phyloP scores from a whole-genome alignment of 75 land plant genomes.

The Adiantum capillusveneris region DNA sequence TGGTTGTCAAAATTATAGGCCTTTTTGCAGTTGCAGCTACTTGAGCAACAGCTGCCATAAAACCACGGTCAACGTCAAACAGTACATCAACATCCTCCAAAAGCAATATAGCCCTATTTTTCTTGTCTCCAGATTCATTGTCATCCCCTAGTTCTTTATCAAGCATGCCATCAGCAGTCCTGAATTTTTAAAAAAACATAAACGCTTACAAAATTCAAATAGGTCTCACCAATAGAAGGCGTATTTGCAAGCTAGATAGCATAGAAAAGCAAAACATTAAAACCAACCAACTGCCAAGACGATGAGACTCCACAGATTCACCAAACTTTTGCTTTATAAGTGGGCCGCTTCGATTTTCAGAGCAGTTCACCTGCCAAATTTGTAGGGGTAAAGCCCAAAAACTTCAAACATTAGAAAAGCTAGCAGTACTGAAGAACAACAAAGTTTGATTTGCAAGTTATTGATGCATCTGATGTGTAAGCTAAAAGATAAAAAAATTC shows the following conservation, averaged over 20 bases:
- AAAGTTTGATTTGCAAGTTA: no score
- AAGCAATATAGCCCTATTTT: slow-evolving; percentile 44
- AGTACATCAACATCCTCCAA: slow-evolving; percentile 90
- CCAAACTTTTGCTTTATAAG: slow-evolving; percentile 70
- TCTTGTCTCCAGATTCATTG: not conserved
- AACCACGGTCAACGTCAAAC: slow-evolving; percentile 88
- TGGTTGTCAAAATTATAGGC: slow-evolving; percentile 87
- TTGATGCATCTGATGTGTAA: no score
- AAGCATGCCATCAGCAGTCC: no score
- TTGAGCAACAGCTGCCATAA: slow-evolving; percentile 62
- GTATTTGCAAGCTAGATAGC: no score
- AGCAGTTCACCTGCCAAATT: slow-evolving; percentile 84
- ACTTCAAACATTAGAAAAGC: no score
- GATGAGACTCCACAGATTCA: slow-evolving; percentile 77
- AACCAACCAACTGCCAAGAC: slow-evolving; percentile 48
- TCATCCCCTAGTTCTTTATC: no score
- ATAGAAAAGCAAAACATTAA: not conserved
- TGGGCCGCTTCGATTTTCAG: slow-evolving; percentile 80
- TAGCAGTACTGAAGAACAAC: no score
- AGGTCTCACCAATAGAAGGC: no score
- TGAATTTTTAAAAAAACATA: no score
- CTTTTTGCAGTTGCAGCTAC: slow-evolving; percentile 71
- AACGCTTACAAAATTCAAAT: no score
- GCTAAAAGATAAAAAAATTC: no score
- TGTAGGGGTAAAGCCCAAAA: no score